Evolutionary conservation across 805 yeast genomes (phyloP), one percentile per base, ranked within the genome.

Genomic region (Hanseniaspora jakobsenii): DNA sequence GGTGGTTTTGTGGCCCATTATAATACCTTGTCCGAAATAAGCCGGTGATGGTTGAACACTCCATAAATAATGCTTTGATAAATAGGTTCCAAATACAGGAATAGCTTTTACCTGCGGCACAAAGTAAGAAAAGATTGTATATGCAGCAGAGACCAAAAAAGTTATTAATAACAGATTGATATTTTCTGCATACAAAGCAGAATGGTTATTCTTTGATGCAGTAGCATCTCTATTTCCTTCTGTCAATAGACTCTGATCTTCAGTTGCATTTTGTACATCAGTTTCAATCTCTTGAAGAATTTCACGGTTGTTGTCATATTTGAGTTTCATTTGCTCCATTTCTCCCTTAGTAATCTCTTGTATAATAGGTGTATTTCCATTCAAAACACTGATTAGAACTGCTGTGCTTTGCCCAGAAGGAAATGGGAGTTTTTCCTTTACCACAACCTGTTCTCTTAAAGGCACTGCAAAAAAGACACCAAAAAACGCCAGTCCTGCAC

Each of bases 341-440:
- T 42, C 46, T 13, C 24, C 13, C 29, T 54, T 54, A 0, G 61
- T 52, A 6, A 60, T 55, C 36, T 60, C 65, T 45, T 59, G 65
- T 32, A 59, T 48, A 6, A 78, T 58, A 36, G 72, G 73, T 0
- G 84, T 75, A 23, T 81, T 79, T 6, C 46, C 46, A 61, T 83
- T 95, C 27, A 89, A 67, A 1, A 91, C 95, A 1, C 87, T 75
- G 17, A 89, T 89, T 52, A 89, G 66, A 2, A 94, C 85, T 0
- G 95, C 97, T 0, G 97, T 91, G 2, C 98, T 97, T 50, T 83
- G 75, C 0, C 98, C 98, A 32, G 94, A 82, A 0, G 98, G 98
- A 56, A 89, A 89, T 2, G 87, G 83, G 29, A 91, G 69, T 55
- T 83, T 83, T 54, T 86, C 95, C 53, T 74, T 75, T n/a, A 86